Conservation (phyloP, 1,284 basidiomycete genomes). For the Microbotryum silenes-acaulis region DNA sequence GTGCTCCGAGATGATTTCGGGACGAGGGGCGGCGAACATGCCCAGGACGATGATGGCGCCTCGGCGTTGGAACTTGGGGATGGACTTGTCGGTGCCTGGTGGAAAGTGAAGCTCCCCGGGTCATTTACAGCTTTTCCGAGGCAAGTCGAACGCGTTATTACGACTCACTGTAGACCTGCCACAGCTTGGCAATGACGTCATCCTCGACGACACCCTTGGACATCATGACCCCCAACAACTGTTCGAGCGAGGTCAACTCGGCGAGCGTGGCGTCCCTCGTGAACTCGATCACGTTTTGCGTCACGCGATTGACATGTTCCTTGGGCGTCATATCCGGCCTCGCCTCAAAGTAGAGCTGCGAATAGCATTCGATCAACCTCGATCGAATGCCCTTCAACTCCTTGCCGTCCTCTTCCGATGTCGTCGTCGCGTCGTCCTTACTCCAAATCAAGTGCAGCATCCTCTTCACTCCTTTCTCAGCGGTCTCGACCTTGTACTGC, state of each 20-base stretch:
- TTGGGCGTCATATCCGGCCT: conserved; percentile 57
- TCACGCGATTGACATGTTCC: conserved; percentile 82
- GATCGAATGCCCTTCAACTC: conserved; percentile 83
- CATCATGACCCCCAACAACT: conserved; percentile 94
- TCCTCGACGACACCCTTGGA: conserved; percentile 65
- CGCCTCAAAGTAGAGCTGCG: conserved; percentile 79
- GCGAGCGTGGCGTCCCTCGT: conserved; percentile 88
- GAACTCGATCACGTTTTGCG: conserved; percentile 98
- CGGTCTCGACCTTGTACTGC: conserved; percentile 71
- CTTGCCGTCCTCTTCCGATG: conserved; percentile 62
- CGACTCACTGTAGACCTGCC: conserved; percentile 87
- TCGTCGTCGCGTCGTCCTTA: conserved; percentile 81
- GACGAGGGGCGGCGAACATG: conserved; percentile 83
- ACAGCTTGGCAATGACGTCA: conserved; percentile 82
- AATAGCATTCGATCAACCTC: conserved; percentile 83
- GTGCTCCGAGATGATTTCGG: conserved; percentile 75
- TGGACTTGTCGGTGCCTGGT: conserved; percentile 59
- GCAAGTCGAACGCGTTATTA: not conserved
- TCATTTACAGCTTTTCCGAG: not conserved
- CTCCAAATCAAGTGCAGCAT: conserved; percentile 98
- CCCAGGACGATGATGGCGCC: conserved; percentile 91
- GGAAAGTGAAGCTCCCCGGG: not conserved
- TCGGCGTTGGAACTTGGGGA: conserved; percentile 74
- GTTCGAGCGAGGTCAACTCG: conserved; percentile 90
- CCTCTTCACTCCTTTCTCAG: conserved; percentile 77